Conservation (phyloP, 164 flowering plant species). For the Dillenia turbinata region DNA sequence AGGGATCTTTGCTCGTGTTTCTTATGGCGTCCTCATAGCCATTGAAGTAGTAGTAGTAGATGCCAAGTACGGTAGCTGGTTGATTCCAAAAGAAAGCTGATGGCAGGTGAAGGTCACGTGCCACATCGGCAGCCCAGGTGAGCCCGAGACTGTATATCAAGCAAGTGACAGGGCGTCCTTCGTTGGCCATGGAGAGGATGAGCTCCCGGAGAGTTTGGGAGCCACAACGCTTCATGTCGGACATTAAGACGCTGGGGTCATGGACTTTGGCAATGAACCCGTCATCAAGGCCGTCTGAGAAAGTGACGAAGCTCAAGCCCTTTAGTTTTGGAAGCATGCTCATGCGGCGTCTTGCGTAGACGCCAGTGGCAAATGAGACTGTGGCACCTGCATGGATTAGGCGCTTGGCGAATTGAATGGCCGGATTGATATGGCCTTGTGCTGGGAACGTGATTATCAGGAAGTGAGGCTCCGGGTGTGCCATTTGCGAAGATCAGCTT, state of each 20-base stretch:
- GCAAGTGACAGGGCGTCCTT: slow-evolving; percentile 29
- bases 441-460: slow-evolving; percentile 35
- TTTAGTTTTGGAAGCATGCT: slow-evolving; percentile 4
- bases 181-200: slow-evolving; percentile 4
- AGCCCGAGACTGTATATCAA: slow-evolving; percentile 34
- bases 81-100: slow-evolving; percentile 39
- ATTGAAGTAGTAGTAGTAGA: slow-evolving; percentile 35
- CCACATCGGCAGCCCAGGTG: slow-evolving; percentile 45
- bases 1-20: slow-evolving; percentile 8
- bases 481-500: too few relatives aligned
- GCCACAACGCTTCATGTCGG: slow-evolving; percentile 23
- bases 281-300: slow-evolving; percentile 52
- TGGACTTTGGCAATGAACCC: slow-evolving; percentile 17
- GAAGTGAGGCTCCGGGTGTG: slow-evolving; percentile 19
- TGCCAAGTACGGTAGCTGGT: slow-evolving; percentile 27
- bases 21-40: slow-evolving; percentile 17
- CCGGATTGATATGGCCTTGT: slow-evolving; percentile 53
- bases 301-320: slow-evolving; percentile 27
- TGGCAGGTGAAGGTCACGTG: slow-evolving; percentile 23
- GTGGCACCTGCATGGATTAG: slow-evolving; percentile 27
- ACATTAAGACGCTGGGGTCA: slow-evolving; percentile 6
- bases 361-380: slow-evolving; percentile 41
- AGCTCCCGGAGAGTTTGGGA: slow-evolving; percentile 19
- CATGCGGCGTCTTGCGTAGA: slow-evolving; percentile 26
- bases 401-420: slow-evolving; percentile 43